A percentile compares a stretch with the other conserved stretches of the same genome.
phyloP scores from a whole-genome alignment of 164 flowering plant genomes.

The Platanus orientalis region DNA sequence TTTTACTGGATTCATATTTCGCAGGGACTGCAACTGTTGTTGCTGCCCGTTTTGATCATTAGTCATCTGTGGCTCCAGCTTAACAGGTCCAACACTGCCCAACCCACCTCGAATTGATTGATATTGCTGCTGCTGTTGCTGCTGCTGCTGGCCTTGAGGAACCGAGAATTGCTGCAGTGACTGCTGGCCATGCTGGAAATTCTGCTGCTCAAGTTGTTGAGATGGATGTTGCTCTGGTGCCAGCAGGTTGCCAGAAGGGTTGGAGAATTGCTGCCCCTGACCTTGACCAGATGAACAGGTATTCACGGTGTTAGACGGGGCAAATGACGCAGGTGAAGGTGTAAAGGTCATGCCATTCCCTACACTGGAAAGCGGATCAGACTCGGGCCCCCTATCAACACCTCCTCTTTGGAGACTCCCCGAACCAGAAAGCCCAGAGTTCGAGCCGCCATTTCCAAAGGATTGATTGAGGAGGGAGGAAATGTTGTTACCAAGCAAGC shows the following conservation, averaged over 20 bases:
- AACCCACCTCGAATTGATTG: slow-evolving; percentile 56
- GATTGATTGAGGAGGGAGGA: slow-evolving; percentile 71
- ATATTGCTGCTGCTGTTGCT: slow-evolving; percentile 39
- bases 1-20: slow-evolving; percentile 59
- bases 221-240: slow-evolving; percentile 60
- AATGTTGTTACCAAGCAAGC: slow-evolving; percentile 70
- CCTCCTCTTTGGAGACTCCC: slow-evolving; percentile 63
- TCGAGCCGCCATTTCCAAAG: slow-evolving; percentile 68
- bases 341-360: slow-evolving; percentile 67
- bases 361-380: slow-evolving; percentile 67
- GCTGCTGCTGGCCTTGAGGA: slow-evolving; percentile 14
- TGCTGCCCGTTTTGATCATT: slow-evolving; percentile 63
- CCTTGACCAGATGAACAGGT: slow-evolving; percentile 49
- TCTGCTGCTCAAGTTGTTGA: slow-evolving; percentile 67
- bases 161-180: slow-evolving; percentile 52
- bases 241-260: slow-evolving; percentile 46
- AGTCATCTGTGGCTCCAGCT: slow-evolving; percentile 66
- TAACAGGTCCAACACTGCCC: slow-evolving; percentile 60
- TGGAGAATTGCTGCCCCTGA: slow-evolving; percentile 66
- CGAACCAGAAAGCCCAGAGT: slow-evolving; percentile 50
- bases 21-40: slow-evolving; percentile 57
- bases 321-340: slow-evolving; percentile 42
- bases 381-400: slow-evolving; percentile 64
- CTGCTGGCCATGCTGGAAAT: slow-evolving; percentile 72
- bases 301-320: slow-evolving; percentile 38